Percentiles rank a stretch among this genome's conserved stretches.
Evolutionary conservation across 164 flowering plant species (phyloP).

Genomic region (Umbellularia californica): DNA sequence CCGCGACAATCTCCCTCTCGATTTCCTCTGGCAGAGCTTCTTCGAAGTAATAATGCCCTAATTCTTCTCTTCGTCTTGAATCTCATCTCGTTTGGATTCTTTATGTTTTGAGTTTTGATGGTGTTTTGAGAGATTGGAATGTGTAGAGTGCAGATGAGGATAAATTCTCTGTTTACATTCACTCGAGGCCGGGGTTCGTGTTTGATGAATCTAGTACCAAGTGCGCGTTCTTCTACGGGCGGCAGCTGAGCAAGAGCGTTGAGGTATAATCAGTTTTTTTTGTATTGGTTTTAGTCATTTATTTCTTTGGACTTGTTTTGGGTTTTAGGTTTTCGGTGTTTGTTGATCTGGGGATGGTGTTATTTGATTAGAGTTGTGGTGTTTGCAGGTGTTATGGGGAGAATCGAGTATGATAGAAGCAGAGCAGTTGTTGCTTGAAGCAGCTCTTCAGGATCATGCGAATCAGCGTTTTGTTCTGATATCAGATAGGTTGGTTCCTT

Average conservation of each 20-base stretch:
- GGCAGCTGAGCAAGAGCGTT: conserved; percentile 66
- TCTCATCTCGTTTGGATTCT: neutral
- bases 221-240: conserved; percentile 56
- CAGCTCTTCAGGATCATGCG: conserved; percentile 80
- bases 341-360: neutral
- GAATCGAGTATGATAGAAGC: conserved; percentile 90
- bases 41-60: conserved; percentile 25
- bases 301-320: neutral
- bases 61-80: neutral
- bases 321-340: neutral
- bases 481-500: conserved; percentile 69
- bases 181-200: conserved; percentile 80
- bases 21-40: conserved; percentile 88
- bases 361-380: neutral
- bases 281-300: neutral
- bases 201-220: conserved; percentile 69
- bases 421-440: conserved; percentile 65
- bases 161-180: conserved; percentile 69
- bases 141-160: conserved; percentile 39
- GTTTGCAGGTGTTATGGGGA: conserved; percentile 81
- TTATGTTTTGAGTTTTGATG: neutral
- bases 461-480: conserved; percentile 91
- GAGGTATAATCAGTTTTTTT: conserved; percentile 33
- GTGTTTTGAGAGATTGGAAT: neutral
- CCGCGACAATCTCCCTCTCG: conserved; percentile 70